Evolutionary conservation across 179 eudicot genomes (phyloP), one percentile per base, ranked within the genome.

Genomic region (Silene coronaria): DNA sequence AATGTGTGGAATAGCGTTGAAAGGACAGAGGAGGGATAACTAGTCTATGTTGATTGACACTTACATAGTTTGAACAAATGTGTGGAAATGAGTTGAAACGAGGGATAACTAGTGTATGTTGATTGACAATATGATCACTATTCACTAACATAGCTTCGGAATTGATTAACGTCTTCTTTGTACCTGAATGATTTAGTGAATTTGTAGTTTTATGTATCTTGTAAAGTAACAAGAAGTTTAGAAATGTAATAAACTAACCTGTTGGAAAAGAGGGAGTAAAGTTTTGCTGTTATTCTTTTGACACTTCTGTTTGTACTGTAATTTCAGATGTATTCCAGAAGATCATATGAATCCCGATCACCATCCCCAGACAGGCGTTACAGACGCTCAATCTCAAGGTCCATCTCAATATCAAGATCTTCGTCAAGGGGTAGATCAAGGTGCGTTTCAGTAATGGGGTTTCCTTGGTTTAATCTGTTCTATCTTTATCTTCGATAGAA

Each of bases 291-390:
- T n/a, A 24, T 51, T n/a, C 14, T 24, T 24, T 65, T 65, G 32
- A n/a, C 34, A 32, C 36, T 36, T 70, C 6, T 10, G 5, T 45
- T 23, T 51, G 2, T 65, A 6, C 71, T 70, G 65, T 48, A 67
- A 76, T 34, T 61, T 42, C 83, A 91, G 97, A 93, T 91, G 97
- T 89, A 91, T 85, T 88, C 95, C 5, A 83, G 88, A 34, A 84
- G 93, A 77, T 91, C 95, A 74, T 76, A 84, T 75, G 90, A 85
- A 63, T 87, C 92, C 65, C 80, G 57, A 30, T 95, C 99, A 74
- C 93, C 97, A 66, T 90, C 93, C 3, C 89, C 90, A 3, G 74
- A 77, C 64, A 74, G 77, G 82, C 84, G 83, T 2, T 85, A 83
- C 53, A 28, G 78, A 8, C 80, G 87, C 71, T 86, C 97, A 19